Base-by-base conservation (phyloP, 495 filamentous ascomycete species). In the Tuber borchii region DNA sequence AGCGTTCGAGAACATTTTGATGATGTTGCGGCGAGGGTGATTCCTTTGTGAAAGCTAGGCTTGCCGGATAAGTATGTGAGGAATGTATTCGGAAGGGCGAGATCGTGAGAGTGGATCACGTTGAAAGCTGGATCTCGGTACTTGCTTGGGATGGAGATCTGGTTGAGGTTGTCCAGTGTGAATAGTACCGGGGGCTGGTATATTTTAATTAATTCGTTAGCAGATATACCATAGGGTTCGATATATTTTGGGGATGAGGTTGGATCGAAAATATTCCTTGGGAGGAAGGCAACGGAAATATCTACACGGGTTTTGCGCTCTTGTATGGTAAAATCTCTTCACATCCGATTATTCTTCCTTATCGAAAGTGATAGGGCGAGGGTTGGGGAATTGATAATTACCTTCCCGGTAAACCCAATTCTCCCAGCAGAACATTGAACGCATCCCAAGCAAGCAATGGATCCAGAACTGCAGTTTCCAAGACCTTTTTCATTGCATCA, bases 71-170 rank as follows among this genome's bases (percentile, higher is more conserved):
- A 86, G 74, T 90, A 86, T 19, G 90, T 88, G 39, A 91, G 82
- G 85, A 96, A 97, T 73, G 91, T 87, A n/a, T 88, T 86, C 39
- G 95, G 87, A 56, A 97, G 86, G 12, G 88, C 87, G 43, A 99
- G 87, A 81, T 97, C 91, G 85, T 97, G 93, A 26, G 95, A 88
- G 86, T 99, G 95, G 80, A 99, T 92, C 31, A 85, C 88, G 72
- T 92, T 86, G 80, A 88, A 91, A 37, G 90, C 86, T 0, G 89
- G 82, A 40, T 87, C 87, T 72, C 90, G 89, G 85, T 99, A 98
- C 34, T 88, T 87, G 74, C 90, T 91, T 42, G 86, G 71, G 75
- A 86, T 86, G 92, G 96, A 96, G 85, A 93, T 89, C 85, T 94
- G 91, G 51, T 87, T 86, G 34, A 97, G 85, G 73, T 90, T 90